Percentiles rank a stretch among this genome's conserved stretches.
These are phyloP conservation scores for Rhytidiadelphus loreus DNA, from an alignment of 225 moss, liverwort and hornwort genomes.

Conservation along the genomic window DNA sequence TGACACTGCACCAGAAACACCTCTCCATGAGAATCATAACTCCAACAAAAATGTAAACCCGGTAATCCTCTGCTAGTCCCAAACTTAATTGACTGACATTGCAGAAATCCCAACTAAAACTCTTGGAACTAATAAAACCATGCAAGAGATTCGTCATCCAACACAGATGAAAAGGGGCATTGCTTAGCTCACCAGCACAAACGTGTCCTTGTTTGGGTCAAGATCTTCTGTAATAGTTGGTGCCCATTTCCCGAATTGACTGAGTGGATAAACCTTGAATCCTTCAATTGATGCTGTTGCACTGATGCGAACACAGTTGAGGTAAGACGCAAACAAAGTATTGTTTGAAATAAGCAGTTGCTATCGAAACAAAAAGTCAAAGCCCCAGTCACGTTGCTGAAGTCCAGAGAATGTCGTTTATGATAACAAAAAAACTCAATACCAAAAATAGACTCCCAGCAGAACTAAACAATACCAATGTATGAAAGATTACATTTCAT, in stretches of 20 bases:
- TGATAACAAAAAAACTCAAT: neutral
- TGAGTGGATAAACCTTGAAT: constrained; percentile 72
- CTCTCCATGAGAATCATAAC: neutral
- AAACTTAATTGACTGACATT: neutral
- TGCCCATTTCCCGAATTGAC: constrained; percentile 92
- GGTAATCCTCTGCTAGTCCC: neutral
- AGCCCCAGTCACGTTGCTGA: neutral
- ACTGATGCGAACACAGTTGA: constrained; percentile 19
- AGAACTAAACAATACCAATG: neutral
- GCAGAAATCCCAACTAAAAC: neutral
- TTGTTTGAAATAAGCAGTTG: neutral
- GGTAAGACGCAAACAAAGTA: neutral
- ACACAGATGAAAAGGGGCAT: neutral
- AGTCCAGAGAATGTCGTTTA: neutral
- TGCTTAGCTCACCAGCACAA: constrained; percentile 52
- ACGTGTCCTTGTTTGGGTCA: constrained; percentile 79
- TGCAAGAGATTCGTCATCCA: neutral
- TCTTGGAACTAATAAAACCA: neutral
- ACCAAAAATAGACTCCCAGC: neutral
- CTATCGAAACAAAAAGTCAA: neutral
- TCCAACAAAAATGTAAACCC: neutral
- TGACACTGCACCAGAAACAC: constrained; percentile 52
- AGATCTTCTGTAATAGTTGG: constrained; percentile 74
- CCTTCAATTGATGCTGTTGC: constrained; percentile 72
- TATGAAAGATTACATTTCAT: constrained; percentile 55